A percentile compares a stretch with the other conserved stretches of the same genome.
Conservation (phyloP, 1,284 basidiomycete genomes). For the Pseudozyma thailandica region DNA sequence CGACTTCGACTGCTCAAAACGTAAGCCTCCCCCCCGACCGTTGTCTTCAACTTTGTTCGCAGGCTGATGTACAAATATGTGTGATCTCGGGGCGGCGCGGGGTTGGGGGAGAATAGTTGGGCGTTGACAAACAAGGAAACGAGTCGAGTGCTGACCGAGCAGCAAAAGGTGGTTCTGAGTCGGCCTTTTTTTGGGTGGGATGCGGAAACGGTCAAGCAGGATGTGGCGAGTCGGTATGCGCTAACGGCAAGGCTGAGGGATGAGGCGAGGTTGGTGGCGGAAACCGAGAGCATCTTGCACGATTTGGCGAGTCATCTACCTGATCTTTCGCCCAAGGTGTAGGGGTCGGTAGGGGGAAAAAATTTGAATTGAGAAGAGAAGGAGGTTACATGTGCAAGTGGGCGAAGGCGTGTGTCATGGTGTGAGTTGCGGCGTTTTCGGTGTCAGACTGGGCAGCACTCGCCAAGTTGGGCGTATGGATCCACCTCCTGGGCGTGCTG, state of each 20-base stretch:
- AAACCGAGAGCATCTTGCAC: slow-evolving; percentile 5
- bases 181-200: slow-evolving; percentile 17
- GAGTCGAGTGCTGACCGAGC: neutral
- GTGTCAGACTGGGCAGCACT: neutral
- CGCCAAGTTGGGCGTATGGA: neutral
- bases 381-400: too few species aligned
- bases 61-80: too few species aligned
- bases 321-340: slow-evolving; percentile 1
- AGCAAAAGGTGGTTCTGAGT: neutral
- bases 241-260: neutral
- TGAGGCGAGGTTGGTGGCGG: neutral
- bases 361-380: neutral
- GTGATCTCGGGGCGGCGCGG: neutral
- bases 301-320: slow-evolving; percentile 16
- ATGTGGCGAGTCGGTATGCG: neutral
- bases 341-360: neutral
- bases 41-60: too few species aligned
- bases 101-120: slow-evolving; percentile 1
- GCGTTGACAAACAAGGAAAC: slow-evolving; percentile 6
- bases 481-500: slow-evolving; percentile 8
- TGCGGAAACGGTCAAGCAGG: neutral
- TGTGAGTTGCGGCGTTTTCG: neutral
- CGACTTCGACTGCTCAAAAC: slow-evolving; percentile 4
- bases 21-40: neutral
- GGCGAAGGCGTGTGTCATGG: too few species aligned